Base-by-base conservation (phyloP, 2,329 filamentous ascomycete species). In the Venturia effusa region DNA sequence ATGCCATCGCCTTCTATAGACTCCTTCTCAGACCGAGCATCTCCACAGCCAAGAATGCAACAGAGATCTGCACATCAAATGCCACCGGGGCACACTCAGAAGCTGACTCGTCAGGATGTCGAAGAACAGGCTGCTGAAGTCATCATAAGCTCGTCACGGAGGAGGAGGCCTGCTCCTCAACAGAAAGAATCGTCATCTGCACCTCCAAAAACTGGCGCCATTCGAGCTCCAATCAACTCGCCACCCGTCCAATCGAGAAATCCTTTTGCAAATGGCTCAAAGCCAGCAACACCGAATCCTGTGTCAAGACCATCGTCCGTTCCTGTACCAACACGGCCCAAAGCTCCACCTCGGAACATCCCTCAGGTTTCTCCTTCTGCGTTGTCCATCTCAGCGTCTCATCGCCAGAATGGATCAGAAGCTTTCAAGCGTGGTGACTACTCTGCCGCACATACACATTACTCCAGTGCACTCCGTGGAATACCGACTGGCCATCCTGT, bases 401-500 rank as follows among this genome's bases (percentile, higher is more conserved):
- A 94, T 70, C 88, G 94, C 17, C 81, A 88, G 59, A 86, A 87
- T 67, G 94, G 93, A 22, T 90, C 92, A 11, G 88, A 89, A 62
- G 89, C 95, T 68, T 97, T 96, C 78, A 97, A 97, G 76, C 86
- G 90, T 41, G 94, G 94, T 40, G 94, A 99, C 74, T 99, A 91
- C 74, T 88, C 90, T 22, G 83, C 89, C 11, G 94, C 94, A 0
- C 91, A 97, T 70, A 81, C 85, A 24, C 87, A 88, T 0, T 99
- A 97, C 74, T 86, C 89, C 0, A 83, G 84, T 37, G 91, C 94
- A 1, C 79, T 99, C 2, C 78, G 83, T 0, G 84, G 85, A 43
- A 80, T 99, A 39, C 94, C 94, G 1, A 75, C 84, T 17, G 83
- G 81, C 4, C 94, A 99, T 73, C 93, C 93, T 0, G 80, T 97